Conservation (phyloP, 2,329 filamentous ascomycete genomes). For the Pseudogymnoascus sp. region DNA sequence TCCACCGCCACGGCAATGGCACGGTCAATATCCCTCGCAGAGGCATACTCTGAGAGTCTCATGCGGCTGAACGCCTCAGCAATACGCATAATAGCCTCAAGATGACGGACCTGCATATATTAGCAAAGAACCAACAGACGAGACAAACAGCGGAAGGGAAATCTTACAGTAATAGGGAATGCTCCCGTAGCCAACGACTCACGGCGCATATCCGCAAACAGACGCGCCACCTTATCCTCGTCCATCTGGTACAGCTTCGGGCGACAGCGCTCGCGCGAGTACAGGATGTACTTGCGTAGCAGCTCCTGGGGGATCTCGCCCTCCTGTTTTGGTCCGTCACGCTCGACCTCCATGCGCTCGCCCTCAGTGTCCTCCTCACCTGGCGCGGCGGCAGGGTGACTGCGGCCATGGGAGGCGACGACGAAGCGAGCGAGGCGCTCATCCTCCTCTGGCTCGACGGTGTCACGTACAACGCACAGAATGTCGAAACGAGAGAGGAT, state of each 20-base stretch:
- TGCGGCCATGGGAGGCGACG: constrained; percentile 84
- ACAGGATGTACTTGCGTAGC: constrained; percentile 92
- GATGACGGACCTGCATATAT: constrained; percentile 69
- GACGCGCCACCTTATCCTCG: constrained; percentile 86
- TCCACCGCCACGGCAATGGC: constrained; percentile 96
- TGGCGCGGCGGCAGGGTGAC: constrained; percentile 58
- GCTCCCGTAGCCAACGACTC: constrained; percentile 90
- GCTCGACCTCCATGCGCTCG: constrained; percentile 55
- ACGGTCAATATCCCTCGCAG: constrained; percentile 82
- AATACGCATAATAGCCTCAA: constrained; percentile 96
- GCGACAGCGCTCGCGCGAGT: constrained; percentile 77
- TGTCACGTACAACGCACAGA: constrained; percentile 89
- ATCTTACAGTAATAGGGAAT: constrained; percentile 90
- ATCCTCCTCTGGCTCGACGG: constrained; percentile 84
- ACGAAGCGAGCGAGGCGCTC: constrained; percentile 92
- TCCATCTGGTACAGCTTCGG: constrained; percentile 97
- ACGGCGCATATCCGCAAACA: constrained; percentile 93
- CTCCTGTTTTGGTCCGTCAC: constrained; percentile 45
- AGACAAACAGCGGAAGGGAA: not conserved
- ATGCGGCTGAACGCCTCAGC: constrained; percentile 93
- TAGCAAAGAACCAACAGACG: constrained; percentile 9
- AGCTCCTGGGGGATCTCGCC: constrained; percentile 85
- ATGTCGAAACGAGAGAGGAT: constrained; percentile 98
- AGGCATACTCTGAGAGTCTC: constrained; percentile 94
- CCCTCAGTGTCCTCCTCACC: constrained; percentile 33